Percentiles rank a stretch among this genome's conserved stretches.
These are phyloP conservation scores for Zopfia rhizophila DNA, from an alignment of 2,329 filamentous ascomycete genomes.

Conservation along the genomic window DNA sequence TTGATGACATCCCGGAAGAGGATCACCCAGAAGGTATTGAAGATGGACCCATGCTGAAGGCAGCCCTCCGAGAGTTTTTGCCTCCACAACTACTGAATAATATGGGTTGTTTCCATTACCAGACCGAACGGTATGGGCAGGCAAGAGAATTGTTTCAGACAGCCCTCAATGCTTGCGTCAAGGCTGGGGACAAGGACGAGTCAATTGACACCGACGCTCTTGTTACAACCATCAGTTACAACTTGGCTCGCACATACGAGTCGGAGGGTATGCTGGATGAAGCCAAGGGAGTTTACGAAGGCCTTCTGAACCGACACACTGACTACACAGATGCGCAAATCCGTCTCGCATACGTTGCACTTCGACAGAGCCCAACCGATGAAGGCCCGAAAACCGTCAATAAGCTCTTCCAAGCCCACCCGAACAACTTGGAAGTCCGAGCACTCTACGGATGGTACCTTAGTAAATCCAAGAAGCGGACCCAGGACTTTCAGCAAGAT, in stretches of 20 bases:
- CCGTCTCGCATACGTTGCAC: slow-evolving; percentile 87
- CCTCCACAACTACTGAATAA: slow-evolving; percentile 96
- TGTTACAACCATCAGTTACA: slow-evolving; percentile 96
- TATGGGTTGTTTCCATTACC: slow-evolving; percentile 94
- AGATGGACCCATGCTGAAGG: slow-evolving; percentile 61
- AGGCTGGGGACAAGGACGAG: slow-evolving; percentile 78
- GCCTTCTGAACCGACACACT: slow-evolving; percentile 81
- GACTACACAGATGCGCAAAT: slow-evolving; percentile 94
- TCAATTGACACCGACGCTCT: slow-evolving; percentile 87
- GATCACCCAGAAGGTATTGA: slow-evolving; percentile 70
- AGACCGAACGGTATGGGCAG: slow-evolving; percentile 80
- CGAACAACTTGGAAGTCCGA: slow-evolving; percentile 88
- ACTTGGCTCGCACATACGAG: slow-evolving; percentile 93
- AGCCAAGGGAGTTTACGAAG: slow-evolving; percentile 88
- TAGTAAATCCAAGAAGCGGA: slow-evolving; percentile 86
- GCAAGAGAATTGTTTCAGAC: slow-evolving; percentile 91
- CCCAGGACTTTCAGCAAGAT: slow-evolving; percentile 84
- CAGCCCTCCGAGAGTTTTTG: slow-evolving; percentile 77
- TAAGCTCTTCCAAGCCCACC: slow-evolving; percentile 85
- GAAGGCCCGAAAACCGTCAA: slow-evolving; percentile 88
- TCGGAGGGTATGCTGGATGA: slow-evolving; percentile 81
- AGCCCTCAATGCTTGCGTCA: slow-evolving; percentile 88
- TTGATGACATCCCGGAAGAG: slow-evolving; percentile 78
- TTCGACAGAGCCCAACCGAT: slow-evolving; percentile 82
- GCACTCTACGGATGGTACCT: slow-evolving; percentile 96